Evolutionary conservation across 306 rosid species (phyloP).

Genomic region (Begonia peltatifolia): DNA sequence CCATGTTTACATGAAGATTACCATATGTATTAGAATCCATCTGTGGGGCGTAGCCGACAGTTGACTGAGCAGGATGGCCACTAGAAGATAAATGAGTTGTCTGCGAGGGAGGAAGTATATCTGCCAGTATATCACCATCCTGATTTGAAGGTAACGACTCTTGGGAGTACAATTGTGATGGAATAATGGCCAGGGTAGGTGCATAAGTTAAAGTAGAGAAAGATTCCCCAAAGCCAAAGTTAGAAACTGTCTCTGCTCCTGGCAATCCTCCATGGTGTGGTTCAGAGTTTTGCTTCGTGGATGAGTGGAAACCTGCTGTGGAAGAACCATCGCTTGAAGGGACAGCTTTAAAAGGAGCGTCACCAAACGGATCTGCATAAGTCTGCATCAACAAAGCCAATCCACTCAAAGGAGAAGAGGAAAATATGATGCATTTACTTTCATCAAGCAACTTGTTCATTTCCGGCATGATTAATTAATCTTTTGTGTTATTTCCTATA

Average conservation of each 20-base stretch:
- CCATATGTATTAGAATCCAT: constrained; percentile 31
- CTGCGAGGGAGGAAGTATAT: constrained; percentile 51
- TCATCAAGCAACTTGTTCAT: too few species aligned
- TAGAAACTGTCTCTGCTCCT: constrained; percentile 30
- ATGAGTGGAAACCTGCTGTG: constrained; percentile 3
- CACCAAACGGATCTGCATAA: constrained; percentile 93
- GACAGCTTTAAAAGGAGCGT: constrained; percentile 72
- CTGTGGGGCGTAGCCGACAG: constrained; percentile 26
- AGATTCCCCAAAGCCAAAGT: constrained; percentile 44
- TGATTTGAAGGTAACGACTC: constrained; percentile 31
- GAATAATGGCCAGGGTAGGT: constrained; percentile 22
- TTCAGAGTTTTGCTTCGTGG: constrained; percentile 2
- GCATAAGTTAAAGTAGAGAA: constrained; percentile 44
- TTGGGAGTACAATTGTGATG: constrained; percentile 31
- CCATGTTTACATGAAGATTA: constrained; percentile 39
- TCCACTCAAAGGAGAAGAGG: not conserved
- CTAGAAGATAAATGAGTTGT: constrained; percentile 17
- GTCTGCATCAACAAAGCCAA: constrained; percentile 25
- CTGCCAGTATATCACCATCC: constrained; percentile 63
- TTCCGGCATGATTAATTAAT: too few species aligned
- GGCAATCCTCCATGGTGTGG: constrained; percentile 18
- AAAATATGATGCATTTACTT: too few species aligned
- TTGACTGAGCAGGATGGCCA: not conserved
- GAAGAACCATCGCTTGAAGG: constrained; percentile 34
- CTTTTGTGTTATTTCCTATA: too few species aligned